Base-by-base conservation (phyloP, 352 stramenopile species). In the Albugo laibachii region DNA sequence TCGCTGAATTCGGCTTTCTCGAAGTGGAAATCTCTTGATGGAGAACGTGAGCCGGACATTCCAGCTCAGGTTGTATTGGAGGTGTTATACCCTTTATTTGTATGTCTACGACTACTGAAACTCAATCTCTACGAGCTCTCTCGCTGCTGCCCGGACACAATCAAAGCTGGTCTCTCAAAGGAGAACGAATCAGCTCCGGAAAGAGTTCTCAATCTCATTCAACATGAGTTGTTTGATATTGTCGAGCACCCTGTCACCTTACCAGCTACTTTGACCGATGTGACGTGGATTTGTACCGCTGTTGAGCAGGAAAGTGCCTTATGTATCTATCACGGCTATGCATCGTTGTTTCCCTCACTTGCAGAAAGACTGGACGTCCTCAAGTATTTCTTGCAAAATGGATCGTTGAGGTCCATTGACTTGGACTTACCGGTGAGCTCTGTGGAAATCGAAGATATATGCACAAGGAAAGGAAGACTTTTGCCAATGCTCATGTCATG, bases 111-210 rank as follows among this genome's bases (percentile, higher is more conserved):
- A 15, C 42, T 92, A 10, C 52, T 92, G 12, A 92, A 92, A 46
- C 52, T 88, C 4, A 92, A 92, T 58, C 83, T 92, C 40, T 92
- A 87, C 24, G 79, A 92, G 24, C 24, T 88, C 36, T 80, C 69
- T 13, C 63, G 74, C 2, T 86, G 71, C 42, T 73, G 72, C 12
- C 63, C 83, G 16, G 68, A 80, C 15, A 58, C 55, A n/a, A 53
- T 58, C 11, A 66, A 84, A 38, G 57, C 83, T 39, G 73, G 73
- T 1, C 48, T 88, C n/a, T 47, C 47, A 5, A 19, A 47, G 24
- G 24, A 31, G 15, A 40, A 18, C 21, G 62, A 66, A 19, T 63
- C 60, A 37, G 49, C 71, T 37, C 47, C 54, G 40, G 66, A 58
- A 5, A 67, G 70, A 13, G 54, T 74, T 27, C 50, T 92, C 6